Evolutionary conservation across 805 yeast species (phyloP), one percentile per base, ranked within the genome.

Genomic region (Diddensiella santjacobensis): DNA sequence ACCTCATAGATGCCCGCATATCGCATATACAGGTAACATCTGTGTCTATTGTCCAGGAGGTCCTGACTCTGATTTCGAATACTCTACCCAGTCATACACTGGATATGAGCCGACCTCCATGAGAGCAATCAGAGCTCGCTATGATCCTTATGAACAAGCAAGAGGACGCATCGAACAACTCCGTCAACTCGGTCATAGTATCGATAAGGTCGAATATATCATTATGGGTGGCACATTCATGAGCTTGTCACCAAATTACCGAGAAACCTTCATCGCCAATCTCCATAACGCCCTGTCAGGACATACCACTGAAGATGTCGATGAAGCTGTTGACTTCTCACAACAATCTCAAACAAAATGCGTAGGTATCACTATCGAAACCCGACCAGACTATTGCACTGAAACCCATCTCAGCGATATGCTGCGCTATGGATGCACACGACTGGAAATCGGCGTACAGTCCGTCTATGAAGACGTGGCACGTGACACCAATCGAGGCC

Each of bases 11-110:
- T 93, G 99, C 69, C 99, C 99, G 22, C 99, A 93, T 68, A 93
- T 93, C 60, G 98, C 99, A 18, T 93, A 93, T 66, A 93, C 99
- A 0, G 99, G 99, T 53, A 93, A 93, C 63, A 93, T 93, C 53
- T 93, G 99, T 72, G 99, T 93, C 10, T 93, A 71, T 65, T 93
- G 99, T 71, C 99, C 99, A 3, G 99, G 99, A 51, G 99, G 99
- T 1, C 99, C 99, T 2, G 99, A 93, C 66, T 84, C 95, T 1
- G 99, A 93, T 69, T 93, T 93, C 63, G 99, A 93, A 65, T 93
- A 93, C 68, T 87, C 96, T 1, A 93, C 99, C 2, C 99, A 93
- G 69, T 89, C 97, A 3, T 93, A 93, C 63, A 93, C 99, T 0
- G 99, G 99, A 33, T 93, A 93, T 63, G 99, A 93, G 66, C 99